Base-by-base conservation (phyloP, 192 early-diverging fungal species). In the Coemansia interrupta region DNA sequence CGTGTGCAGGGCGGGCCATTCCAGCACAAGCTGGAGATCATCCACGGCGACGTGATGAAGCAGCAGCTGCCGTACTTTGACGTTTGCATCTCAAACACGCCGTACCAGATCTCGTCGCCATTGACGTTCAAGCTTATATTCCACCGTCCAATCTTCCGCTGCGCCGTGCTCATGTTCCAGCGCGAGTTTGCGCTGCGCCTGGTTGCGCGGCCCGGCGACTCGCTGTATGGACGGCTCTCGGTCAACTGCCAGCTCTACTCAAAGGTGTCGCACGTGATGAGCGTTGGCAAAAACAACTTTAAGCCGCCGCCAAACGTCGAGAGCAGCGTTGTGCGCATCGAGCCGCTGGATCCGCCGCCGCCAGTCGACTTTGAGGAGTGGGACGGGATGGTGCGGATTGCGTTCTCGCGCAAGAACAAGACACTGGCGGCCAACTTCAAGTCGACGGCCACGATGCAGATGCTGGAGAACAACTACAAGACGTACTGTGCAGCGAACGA, bases 21-120 rank as follows among this genome's bases (percentile, higher is more conserved):
- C 63, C 78, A 78, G 59, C 61, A 67, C 62, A 68, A 78, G 54
- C 84, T 99, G 5, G 87, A 97, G 60, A 95, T 99, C 52, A 84
- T 99, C 69, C 89, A 98, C 61, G 97, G 97, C 52, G 97, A 99
- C 65, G 95, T 97, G 50, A 90, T 99, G 70, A 99, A 99, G 81
- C 88, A 91, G 42, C 90, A 91, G 41, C 72, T 99, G 49, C 97
- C 97, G 0, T 97, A 88, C 78, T 99, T 99, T 82, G 95, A 99
- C 68, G 92, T 97, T 47, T 96, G 94, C 71, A 94, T 99, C 68
- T 89, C 86, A 68, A 99, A 99, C 80, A 99, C 97, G 19, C 97
- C 97, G 17, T 99, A 97, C 78, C 77, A 91, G 82, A 99, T 97
- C 56, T 99, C 95, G 5, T 94, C 95, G 9, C 88, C 94, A 0